Evolutionary conservation across 2,329 filamentous ascomycete genomes (phyloP).

Genomic region (Penicillium italicum): DNA sequence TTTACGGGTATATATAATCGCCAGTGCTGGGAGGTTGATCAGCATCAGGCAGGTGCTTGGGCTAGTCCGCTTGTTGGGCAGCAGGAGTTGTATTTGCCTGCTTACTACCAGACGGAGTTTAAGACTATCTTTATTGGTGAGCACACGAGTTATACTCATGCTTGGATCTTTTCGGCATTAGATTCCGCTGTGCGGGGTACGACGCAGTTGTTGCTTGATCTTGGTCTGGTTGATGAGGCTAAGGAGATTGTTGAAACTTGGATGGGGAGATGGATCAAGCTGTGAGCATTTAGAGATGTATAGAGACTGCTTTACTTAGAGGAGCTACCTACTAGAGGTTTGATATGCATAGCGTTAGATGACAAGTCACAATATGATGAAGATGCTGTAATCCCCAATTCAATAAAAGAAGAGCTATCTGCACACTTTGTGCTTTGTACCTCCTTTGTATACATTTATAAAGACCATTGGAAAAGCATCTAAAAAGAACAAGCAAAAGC

Average conservation of each 20-base stretch:
- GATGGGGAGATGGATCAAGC: constrained; percentile 64
- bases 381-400: too few relatives aligned
- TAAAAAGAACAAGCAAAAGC: too few relatives aligned
- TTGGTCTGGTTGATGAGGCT: constrained; percentile 67
- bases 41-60: constrained; percentile 62
- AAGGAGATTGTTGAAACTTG: constrained; percentile 61
- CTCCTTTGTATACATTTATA: too few relatives aligned
- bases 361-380: too few relatives aligned
- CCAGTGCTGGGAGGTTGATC: constrained; percentile 63
- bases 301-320: background rate
- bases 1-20: constrained; percentile 64
- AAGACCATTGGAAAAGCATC: too few relatives aligned
- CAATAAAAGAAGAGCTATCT: too few relatives aligned
- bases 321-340: background rate
- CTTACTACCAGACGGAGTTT: constrained; percentile 68
- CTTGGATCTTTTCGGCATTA: constrained; percentile 54
- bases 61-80: constrained; percentile 59
- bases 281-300: constrained; percentile 5
- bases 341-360: background rate
- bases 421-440: too few relatives aligned
- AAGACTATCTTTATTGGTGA: constrained; percentile 68
- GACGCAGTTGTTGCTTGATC: constrained; percentile 58
- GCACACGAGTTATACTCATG: constrained; percentile 68
- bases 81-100: constrained; percentile 66
- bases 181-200: constrained; percentile 65